Conservation (phyloP, 768 basidiomycete genomes). For the Lentinula edodes region DNA sequence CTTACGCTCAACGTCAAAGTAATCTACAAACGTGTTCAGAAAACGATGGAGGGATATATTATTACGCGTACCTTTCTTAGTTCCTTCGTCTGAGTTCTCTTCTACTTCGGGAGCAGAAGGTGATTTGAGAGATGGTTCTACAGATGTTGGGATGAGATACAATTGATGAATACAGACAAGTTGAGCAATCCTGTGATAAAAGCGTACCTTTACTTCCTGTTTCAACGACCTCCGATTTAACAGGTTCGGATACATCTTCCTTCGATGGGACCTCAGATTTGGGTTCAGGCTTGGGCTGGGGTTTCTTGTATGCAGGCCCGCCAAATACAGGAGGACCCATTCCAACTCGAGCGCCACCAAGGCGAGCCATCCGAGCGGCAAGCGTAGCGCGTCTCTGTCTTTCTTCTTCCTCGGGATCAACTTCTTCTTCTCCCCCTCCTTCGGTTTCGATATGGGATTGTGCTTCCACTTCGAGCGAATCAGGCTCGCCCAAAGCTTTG, state of each 20-base stretch:
- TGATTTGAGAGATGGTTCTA: constrained; percentile 4
- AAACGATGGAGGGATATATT: no score
- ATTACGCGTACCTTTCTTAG: constrained; percentile 5
- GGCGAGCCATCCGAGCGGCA: constrained; percentile 88
- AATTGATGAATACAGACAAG: background rate
- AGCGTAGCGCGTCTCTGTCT: constrained; percentile 79
- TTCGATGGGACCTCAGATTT: background rate
- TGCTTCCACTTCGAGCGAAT: constrained; percentile 14
- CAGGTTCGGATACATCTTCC: background rate
- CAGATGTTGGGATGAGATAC: background rate
- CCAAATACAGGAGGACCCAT: constrained; percentile 76
- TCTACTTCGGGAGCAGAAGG: background rate
- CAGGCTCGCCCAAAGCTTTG: background rate
- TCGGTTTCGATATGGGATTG: constrained; percentile 15
- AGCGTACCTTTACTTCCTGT: background rate
- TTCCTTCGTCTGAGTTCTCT: background rate
- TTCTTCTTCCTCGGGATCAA: constrained; percentile 65
- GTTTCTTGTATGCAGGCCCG: constrained; percentile 31
- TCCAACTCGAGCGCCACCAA: constrained; percentile 80
- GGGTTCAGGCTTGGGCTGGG: constrained; percentile 19
- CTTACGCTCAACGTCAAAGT: constrained; percentile 6
- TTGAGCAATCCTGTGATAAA: background rate
- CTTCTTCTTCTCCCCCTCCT: constrained; percentile 15
- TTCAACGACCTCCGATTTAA: background rate
- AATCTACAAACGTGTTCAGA: background rate